Evolutionary conservation across 306 rosid genomes (phyloP), one percentile per base, ranked within the genome.

Genomic region (Notholithocarpus densiflorus): DNA sequence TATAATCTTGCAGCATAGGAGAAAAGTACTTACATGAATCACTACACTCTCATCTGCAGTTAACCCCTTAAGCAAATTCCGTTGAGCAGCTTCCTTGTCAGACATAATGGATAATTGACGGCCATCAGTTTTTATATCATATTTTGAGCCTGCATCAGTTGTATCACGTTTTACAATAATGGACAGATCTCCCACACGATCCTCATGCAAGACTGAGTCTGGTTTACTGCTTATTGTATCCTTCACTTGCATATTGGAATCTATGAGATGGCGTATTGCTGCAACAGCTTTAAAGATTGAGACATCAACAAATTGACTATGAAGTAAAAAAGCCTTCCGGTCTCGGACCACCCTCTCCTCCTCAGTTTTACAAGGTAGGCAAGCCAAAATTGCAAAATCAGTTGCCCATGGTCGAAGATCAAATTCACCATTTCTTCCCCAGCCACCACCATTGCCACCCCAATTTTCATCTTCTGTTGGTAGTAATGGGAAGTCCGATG

Each of bases 401-500:
- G 93, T 86, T 18, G 96, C 98, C 98, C 98, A 95, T 31, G 88
- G 86, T 79, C 88, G 90, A 79, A 2, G 88, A 77, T 90, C 87
- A 29, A 66, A 75, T 77, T 85, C 91, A 3, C 91, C 90, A 61
- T 86, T 89, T 88, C 89, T 87, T 80, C 92, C 96, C 61, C 88
- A 90, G 43, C 98, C 97, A 43, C 98, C 97, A 12, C 94, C 97
- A 77, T 89, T 90, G 23, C 98, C 98, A 27, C 97, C 98, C 98
- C 98, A 95, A 62, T 51, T 91, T 80, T 92, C 96, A 75, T 95
- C 98, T 87, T 95, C 98, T 55, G 81, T 73, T 14, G 98, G 98
- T 21, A 93, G 82, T 37, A 90, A 40, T 52, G 82, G 89, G 79
- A 90, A 90, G 69, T 57, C 85, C 34, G 89, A 86, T 73, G 94